Evolutionary conservation across 106 monocot genomes (phyloP).

Genomic region (Gastrodia elata): DNA sequence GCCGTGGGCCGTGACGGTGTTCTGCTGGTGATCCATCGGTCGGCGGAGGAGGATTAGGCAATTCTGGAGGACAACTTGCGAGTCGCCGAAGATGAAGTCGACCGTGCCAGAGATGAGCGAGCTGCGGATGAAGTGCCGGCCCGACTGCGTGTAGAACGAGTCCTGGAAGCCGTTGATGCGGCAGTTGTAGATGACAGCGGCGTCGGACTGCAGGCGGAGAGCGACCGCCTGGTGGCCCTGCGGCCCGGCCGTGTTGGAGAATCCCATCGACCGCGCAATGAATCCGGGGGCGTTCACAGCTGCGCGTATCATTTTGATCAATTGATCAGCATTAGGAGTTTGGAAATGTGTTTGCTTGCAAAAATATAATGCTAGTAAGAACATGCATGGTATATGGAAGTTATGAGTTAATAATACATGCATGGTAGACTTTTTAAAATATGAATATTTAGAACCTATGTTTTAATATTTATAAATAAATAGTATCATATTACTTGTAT

Average conservation of each 20-base stretch:
- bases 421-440: too few relatives aligned
- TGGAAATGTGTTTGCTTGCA: neutral
- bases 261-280: slow-evolving; percentile 26
- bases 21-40: slow-evolving; percentile 31
- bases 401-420: too few relatives aligned
- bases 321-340: neutral
- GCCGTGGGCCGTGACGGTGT: slow-evolving; percentile 50
- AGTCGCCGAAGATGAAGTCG: slow-evolving; percentile 53
- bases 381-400: too few relatives aligned
- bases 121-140: slow-evolving; percentile 33
- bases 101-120: slow-evolving; percentile 44
- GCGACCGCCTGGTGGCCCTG: slow-evolving; percentile 46
- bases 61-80: slow-evolving; percentile 30
- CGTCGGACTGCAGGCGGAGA: slow-evolving; percentile 20
- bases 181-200: slow-evolving; percentile 35
- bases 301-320: neutral
- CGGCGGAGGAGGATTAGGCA: slow-evolving; percentile 35
- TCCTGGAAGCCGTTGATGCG: slow-evolving; percentile 46
- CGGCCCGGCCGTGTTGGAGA: slow-evolving; percentile 45
- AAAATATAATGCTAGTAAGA: too few relatives aligned
- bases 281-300: slow-evolving; percentile 16
- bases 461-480: too few relatives aligned
- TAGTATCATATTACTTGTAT: too few relatives aligned
- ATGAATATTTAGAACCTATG: too few relatives aligned
- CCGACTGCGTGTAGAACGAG: slow-evolving; percentile 25